phyloP scores from a whole-genome alignment of 768 basidiomycete species.

The Russula brevipes region DNA sequence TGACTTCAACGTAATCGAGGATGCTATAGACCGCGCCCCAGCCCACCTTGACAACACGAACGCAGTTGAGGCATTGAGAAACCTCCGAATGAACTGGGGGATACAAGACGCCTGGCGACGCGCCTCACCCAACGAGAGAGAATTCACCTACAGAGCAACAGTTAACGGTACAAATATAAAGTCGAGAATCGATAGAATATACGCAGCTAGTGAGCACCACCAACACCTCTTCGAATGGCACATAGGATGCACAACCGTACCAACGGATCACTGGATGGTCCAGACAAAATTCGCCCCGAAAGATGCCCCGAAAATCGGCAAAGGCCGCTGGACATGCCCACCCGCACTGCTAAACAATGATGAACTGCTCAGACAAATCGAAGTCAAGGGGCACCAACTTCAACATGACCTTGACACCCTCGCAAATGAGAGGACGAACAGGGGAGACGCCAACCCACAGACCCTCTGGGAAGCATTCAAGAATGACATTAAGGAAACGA shows the following conservation, averaged over 20 bases:
- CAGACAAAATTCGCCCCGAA: not conserved
- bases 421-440: too few species aligned
- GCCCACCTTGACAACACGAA: not conserved
- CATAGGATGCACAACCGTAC: fast-evolving
- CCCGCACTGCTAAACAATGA: not conserved
- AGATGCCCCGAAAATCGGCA: not conserved
- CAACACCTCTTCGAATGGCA: not conserved
- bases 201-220: not conserved
- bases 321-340: slow-evolving; percentile 9
- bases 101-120: not conserved
- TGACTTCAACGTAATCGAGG: not conserved
- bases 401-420: too few species aligned
- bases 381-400: too few species aligned
- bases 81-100: fast-evolving
- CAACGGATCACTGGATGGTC: not conserved
- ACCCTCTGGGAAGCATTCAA: too few species aligned
- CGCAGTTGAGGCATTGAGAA: not conserved
- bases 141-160: not conserved
- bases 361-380: not conserved
- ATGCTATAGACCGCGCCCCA: not conserved
- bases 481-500: too few species aligned
- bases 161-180: too few species aligned
- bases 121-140: not conserved
- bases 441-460: too few species aligned
- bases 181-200: slow-evolving; percentile 11